phyloP scores from a whole-genome alignment of 768 basidiomycete species.

The Tulasnella sp. region DNA sequence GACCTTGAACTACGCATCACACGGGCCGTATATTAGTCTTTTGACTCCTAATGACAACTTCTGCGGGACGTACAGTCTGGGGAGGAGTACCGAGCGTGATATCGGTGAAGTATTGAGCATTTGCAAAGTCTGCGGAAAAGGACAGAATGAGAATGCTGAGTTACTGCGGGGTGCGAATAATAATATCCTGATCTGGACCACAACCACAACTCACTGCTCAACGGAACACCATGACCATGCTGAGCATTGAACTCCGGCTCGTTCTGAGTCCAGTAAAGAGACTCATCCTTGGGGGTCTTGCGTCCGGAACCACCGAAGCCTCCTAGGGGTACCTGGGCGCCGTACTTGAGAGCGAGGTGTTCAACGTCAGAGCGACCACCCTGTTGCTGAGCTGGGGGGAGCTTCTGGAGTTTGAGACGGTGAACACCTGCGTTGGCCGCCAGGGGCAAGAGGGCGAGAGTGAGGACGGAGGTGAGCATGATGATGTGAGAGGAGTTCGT shows the following conservation, averaged over 20 bases:
- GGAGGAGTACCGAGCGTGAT: constrained; percentile 76
- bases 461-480: constrained; percentile 17
- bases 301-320: constrained; percentile 69
- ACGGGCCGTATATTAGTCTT: background rate
- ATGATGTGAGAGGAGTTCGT: constrained; percentile 2
- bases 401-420: constrained; percentile 84
- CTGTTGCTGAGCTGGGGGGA: constrained; percentile 37
- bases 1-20: constrained; percentile 64
- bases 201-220: constrained; percentile 56
- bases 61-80: constrained; percentile 49
- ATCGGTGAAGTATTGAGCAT: constrained; percentile 92
- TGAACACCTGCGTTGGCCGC: constrained; percentile 48
- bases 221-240: constrained; percentile 78
- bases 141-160: constrained; percentile 14
- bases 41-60: no score
- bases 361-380: constrained; percentile 51
- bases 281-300: constrained; percentile 35
- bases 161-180: background rate
- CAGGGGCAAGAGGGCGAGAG: constrained; percentile 28
- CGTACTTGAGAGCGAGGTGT: constrained; percentile 93
- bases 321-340: constrained; percentile 54
- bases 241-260: constrained; percentile 44
- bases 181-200: no score
- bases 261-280: constrained; percentile 68
- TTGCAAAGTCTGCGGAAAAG: constrained; percentile 71